Base-by-base conservation (phyloP, 495 filamentous ascomycete species). In the Schizothecium vesticola region DNA sequence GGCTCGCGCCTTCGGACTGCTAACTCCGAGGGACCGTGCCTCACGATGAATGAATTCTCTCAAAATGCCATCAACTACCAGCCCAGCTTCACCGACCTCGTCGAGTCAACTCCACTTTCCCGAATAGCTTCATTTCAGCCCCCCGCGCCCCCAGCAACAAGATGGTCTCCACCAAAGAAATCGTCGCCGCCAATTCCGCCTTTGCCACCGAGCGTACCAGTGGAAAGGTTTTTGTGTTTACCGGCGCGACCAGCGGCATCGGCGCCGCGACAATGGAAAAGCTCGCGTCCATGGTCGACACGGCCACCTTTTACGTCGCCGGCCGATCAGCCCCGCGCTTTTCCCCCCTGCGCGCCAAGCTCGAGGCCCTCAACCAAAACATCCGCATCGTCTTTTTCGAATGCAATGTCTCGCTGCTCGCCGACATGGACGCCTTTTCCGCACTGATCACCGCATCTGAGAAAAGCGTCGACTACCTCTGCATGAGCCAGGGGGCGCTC, bases 171-270 rank as follows among this genome's bases (percentile, higher is more conserved):
- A 36, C 31, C 33, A 64, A 33, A 23, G 29, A 64, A 64, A 24
- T 55, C n/a, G 62, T 33, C 62, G 62, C 22, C 59, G 24, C 43
- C 16, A 77, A 77, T 57, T 31, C 60, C 3, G 59, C 56, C 36
- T 76, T 70, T 43, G 64, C 70, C 51, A 65, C 24, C 29, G n/a
- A 67, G 63, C 26, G 22, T 26, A 25, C 59, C 64, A 61, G 56
- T 67, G 51, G 72, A 64, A 19, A 63, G 62, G 72, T 79, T 0
- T 70, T 65, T 33, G 74, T 76, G 13, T 76, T 76, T 51, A 66
- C 62, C n/a, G 73, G 74, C 22, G 74, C 73, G 6, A 76, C 74
- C 5, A 69, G 69, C 60, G 74, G 74, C 61, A 75, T 76, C 64
- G 74, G 73, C 23, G 31, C 59, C n/a, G 24, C 36, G 7, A 74